Base-by-base conservation (phyloP, 1,139 yeast species). In the Debaryomycetaceae sp. region DNA sequence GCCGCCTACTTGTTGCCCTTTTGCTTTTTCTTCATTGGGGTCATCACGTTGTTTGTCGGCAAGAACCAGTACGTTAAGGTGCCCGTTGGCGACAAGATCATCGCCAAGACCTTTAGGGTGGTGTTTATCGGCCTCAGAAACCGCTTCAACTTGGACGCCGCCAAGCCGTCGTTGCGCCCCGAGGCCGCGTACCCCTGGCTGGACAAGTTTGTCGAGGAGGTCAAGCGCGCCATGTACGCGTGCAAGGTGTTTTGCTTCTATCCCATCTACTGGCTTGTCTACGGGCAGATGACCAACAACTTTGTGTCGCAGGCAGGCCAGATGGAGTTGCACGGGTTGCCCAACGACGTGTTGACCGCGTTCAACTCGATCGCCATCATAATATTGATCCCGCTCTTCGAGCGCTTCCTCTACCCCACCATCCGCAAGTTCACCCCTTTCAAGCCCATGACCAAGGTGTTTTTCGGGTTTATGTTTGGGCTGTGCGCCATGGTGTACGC, bases 401-500 rank as follows among this genome's bases (percentile, higher is more conserved):
- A 78, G 50, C 48, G 63, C 36, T 40, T 65, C 23, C 40, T 76
- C 22, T 78, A 77, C 49, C 85, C 84, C 25, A 56, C 58, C 47
- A 59, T 78, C 45, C 64, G 81, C 54, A 65, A 54, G 43, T 56
- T 65, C 46, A 75, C 83, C 27, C 72, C 77, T 10, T 75, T 79
- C 51, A 76, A 66, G 42, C 78, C 95, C 25, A 76, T 84, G 45
- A 70, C 86, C 38, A 77, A 84, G 55, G 86, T 88, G 44, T 67
- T 72, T 49, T 64, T 67, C 42, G 96, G 96, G 9, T 86, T 86
- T 63, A 56, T 80, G 56, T 65, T 83, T 36, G 88, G 81, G 33
- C 57, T 88, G 5, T 48, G 70, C 25, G 72, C 95, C 24, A 82
- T 83, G 79, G 72, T 78, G 21, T 78, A 82, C 50, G 93, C 95